These are phyloP conservation scores for Pythium pyrilobum DNA, from an alignment of 352 stramenopile species.

Conservation along the genomic window DNA sequence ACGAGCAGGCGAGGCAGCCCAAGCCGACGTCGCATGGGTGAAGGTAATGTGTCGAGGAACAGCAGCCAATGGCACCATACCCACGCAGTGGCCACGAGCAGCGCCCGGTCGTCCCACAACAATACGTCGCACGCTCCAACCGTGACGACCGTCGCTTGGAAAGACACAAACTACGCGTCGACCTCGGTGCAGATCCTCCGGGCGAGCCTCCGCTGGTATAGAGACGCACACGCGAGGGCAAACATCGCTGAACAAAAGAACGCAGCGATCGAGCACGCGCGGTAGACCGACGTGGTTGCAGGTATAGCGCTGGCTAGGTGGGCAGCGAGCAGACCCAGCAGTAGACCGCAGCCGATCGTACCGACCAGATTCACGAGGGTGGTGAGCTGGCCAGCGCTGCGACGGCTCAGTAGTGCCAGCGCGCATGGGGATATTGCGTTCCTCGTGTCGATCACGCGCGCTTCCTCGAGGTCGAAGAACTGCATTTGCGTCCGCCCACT, in stretches of 20 bases:
- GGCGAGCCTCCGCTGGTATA: slow-evolving; percentile 7
- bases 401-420: too few relatives aligned
- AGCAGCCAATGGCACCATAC: slow-evolving; percentile 17
- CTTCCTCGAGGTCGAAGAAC: too few relatives aligned
- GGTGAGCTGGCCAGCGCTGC: too few relatives aligned
- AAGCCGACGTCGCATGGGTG: not conserved
- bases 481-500: too few relatives aligned
- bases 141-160: not conserved
- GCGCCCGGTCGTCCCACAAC: slow-evolving; percentile 3
- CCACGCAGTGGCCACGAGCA: slow-evolving; percentile 3
- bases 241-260: not conserved
- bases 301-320: too few relatives aligned
- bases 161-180: slow-evolving; percentile 19
- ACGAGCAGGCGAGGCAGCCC: slow-evolving; percentile 5
- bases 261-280: slow-evolving; percentile 5
- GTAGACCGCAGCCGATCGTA: too few relatives aligned
- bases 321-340: too few relatives aligned
- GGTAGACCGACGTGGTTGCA: too few relatives aligned
- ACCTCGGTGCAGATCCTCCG: slow-evolving; percentile 6
- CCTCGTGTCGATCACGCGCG: too few relatives aligned
- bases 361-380: too few relatives aligned
- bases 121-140: slow-evolving; percentile 7
- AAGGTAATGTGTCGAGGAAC: slow-evolving; percentile 14
- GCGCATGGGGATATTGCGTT: too few relatives aligned
- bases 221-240: not conserved